phyloP scores from a whole-genome alignment of 208 protist genomes.

The Acanthamoeba culbertsoni region DNA sequence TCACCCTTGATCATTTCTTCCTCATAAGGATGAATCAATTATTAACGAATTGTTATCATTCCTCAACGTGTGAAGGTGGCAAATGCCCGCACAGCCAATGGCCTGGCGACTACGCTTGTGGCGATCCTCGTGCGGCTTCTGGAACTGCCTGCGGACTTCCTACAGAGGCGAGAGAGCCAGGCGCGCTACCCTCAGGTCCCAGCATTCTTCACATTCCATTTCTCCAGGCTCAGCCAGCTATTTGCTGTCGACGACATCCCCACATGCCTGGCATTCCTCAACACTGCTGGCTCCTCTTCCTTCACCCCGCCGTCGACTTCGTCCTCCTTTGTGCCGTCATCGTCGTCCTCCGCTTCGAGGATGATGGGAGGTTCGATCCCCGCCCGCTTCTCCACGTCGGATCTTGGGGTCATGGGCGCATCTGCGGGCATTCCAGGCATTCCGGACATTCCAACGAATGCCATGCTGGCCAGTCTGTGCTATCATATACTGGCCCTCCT shows the following conservation, averaged over 20 bases:
- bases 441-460: background rate
- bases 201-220: background rate
- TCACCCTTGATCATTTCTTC: no score
- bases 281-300: background rate
- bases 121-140: constrained; percentile 3
- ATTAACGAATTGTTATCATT: background rate
- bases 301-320: background rate
- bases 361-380: background rate
- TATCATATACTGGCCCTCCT: constrained; percentile 23
- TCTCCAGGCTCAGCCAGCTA: background rate
- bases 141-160: constrained; percentile 1
- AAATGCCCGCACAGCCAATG: background rate
- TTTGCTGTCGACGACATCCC: constrained; percentile 34
- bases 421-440: background rate
- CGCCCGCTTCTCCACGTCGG: background rate
- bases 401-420: background rate
- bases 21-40: background rate
- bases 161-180: background rate
- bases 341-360: background rate
- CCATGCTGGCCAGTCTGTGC: constrained; percentile 47
- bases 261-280: background rate
- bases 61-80: background rate
- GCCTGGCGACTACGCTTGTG: constrained; percentile 14
- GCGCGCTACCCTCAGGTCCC: constrained; percentile 8
- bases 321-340: background rate